Percentiles rank a stretch among this genome's conserved stretches.
Evolutionary conservation across 1,284 basidiomycete species (phyloP).

Genomic region (Ceratobasidium sp.): DNA sequence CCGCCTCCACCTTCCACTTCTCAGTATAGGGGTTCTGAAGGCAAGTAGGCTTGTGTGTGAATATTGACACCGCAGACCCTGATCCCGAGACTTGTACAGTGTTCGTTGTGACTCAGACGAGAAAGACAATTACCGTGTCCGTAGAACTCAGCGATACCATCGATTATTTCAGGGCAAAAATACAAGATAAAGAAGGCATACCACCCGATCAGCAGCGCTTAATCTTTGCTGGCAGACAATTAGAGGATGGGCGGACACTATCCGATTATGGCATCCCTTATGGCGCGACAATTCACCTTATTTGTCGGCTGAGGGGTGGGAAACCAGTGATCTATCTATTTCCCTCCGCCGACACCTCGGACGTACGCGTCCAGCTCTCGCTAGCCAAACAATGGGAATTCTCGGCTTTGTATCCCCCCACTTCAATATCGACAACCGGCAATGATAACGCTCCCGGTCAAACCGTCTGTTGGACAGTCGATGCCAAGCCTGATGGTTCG

Average conservation of each 20-base stretch:
- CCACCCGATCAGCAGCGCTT: constrained; percentile 68
- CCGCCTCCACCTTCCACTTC: too few relatives aligned
- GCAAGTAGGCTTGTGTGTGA: too few relatives aligned
- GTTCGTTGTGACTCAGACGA: not conserved
- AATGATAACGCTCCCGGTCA: constrained; percentile 3
- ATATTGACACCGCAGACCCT: too few relatives aligned
- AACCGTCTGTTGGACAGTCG: constrained; percentile 52
- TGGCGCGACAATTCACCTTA: constrained; percentile 30
- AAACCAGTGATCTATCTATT: constrained; percentile 51
- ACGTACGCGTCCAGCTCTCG: constrained; percentile 50
- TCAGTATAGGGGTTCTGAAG: too few relatives aligned
- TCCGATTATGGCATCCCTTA: constrained; percentile 49
- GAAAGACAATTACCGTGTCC: not conserved
- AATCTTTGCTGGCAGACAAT: constrained; percentile 69
- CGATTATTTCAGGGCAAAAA: constrained; percentile 60
- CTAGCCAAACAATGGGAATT: constrained; percentile 52
- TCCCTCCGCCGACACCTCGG: constrained; percentile 9
- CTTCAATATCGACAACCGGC: constrained; percentile 13
- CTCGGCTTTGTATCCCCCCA: constrained; percentile 51
- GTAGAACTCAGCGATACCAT: constrained; percentile 60
- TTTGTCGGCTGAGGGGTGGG: constrained; percentile 20
- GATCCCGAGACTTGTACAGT: constrained; percentile 38
- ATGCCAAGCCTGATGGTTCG: constrained; percentile 52
- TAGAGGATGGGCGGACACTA: constrained; percentile 56
- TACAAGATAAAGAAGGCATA: constrained; percentile 57